Evolutionary conservation across 768 basidiomycete species (phyloP), one percentile per base, ranked within the genome.

Genomic region (Crucibulum laeve): DNA sequence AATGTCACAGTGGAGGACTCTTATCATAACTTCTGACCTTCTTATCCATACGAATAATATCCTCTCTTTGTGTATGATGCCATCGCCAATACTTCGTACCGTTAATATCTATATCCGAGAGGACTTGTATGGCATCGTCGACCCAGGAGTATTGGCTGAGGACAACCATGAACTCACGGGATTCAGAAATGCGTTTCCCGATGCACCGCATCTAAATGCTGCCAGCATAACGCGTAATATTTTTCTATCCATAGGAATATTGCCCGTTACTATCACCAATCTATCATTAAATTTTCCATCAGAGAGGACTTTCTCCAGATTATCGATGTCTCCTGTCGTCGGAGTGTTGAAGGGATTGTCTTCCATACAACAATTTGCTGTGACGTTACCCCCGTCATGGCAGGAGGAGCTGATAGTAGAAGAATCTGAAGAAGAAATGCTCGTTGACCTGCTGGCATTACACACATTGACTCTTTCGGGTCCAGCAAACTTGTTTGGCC

Each of bases 1-100:
- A 38, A 56, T 62, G 4, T 37, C 56, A 6, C 70, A 72, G 36
- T 82, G 77, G 81, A 59, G 54, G 45, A 65, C 55, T 22, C 52
- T 82, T 30, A 60, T 49, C 22, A 51, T 83, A 42, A 63, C 62
- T 22, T 64, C 74, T 7, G 53, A 54, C 5, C 56, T 63, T 30
- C 45, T 69, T n/a, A 46, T 48, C 13, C 67, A 71, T 34, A 62
- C 69, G 21, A 69, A 71, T 48, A 52, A 55, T 39, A 52, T 78
- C 34, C 45, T 80, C 19, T 50, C 55, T 19, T 51, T 57, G 8
- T 76, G 73, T 53, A 58, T 48, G 36, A 45, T 50, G 24, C 49
- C 64, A 8, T 54, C 68, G 25, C 69, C 70, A 10, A 52, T 65
- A 22, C 54, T 82, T 38, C 58, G 45, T 26, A 23, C 47, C n/a